These are phyloP conservation scores for Leccinum solheimii DNA, from an alignment of 1,284 basidiomycete genomes.

Conservation along the genomic window DNA sequence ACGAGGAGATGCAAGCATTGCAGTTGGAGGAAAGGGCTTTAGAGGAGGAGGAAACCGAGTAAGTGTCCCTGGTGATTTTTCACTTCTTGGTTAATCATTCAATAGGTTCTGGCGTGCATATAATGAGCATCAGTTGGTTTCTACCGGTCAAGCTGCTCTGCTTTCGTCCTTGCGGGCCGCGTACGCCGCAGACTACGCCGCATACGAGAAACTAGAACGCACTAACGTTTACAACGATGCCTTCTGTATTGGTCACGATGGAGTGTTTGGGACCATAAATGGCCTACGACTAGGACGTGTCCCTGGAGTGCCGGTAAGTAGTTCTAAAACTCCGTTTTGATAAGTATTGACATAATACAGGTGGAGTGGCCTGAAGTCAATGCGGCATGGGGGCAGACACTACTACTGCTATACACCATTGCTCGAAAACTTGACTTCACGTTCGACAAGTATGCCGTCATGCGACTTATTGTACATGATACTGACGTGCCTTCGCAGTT, in stretches of 20 bases:
- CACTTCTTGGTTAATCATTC: constrained; percentile 6
- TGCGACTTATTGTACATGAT: constrained; percentile 6
- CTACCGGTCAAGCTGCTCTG: constrained; percentile 67
- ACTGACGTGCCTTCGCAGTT: constrained; percentile 48
- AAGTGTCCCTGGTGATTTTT: constrained; percentile 35
- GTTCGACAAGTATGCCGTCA: constrained; percentile 68
- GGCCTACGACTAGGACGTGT: constrained; percentile 89
- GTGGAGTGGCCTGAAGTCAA: constrained; percentile 99
- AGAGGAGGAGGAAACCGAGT: constrained; percentile 80
- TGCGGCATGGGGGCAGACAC: constrained; percentile 96
- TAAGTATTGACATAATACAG: constrained; percentile 36
- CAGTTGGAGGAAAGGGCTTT: constrained; percentile 76
- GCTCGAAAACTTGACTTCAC: constrained; percentile 86
- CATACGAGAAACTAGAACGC: constrained; percentile 82
- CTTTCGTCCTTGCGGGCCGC: constrained; percentile 73
- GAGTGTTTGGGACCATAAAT: constrained; percentile 95
- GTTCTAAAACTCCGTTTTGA: constrained; percentile 3
- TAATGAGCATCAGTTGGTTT: constrained; percentile 67
- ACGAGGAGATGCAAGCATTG: constrained; percentile 69
- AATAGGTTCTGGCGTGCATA: constrained; percentile 82
- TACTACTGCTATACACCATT: constrained; percentile 89
- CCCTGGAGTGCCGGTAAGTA: constrained; percentile 67
- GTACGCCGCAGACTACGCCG: constrained; percentile 71
- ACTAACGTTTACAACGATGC: constrained; percentile 99
- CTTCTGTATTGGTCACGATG: constrained; percentile 96